Base-by-base conservation (phyloP, 1,284 basidiomycete species). In the Schizopora paradoxa region DNA sequence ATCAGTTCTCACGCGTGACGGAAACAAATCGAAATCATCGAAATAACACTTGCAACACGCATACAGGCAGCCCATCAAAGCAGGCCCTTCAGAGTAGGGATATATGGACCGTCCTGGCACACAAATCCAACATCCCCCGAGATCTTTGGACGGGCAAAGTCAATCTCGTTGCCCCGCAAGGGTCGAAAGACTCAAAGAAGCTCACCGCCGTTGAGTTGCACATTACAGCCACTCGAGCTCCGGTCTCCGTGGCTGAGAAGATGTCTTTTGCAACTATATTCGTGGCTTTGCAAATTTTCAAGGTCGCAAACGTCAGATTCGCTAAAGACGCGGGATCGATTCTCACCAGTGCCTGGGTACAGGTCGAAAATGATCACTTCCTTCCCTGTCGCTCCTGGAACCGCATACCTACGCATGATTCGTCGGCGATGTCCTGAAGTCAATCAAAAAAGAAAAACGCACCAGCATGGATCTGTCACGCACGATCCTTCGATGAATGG, bases 311-410 rank as follows among this genome's bases (percentile, higher is more conserved):
- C 19, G 21, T 44, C 19, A 44, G 34, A 23, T 34, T 8, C 33
- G 16, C 29, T 13, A 5, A 18, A 10, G 8, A 41, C 22, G 14
- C 16, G 11, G 2, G 29, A 7, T 7, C 18, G n/a, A n/a, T 14
- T 16, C 38, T 43, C 31, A 77, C 76, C 67, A 4, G 77, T 79
- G 18, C 65, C 60, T 0, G 72, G 71, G 50, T 79, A 76, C 13
- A 79, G 57, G 56, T 80, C 78, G 34, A 79, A 67, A 36, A 81
- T 79, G 11, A 66, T 66, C 23, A 77, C 74, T 58, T 82, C 78
- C 51, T 72, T 76, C 29, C 77, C 76, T 0, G 76, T 80, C 8
- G 77, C 73, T 28, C 67, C 67, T 1, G 66, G 51, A 0, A 81
- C 76, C 36, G 55, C 60, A 54, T 78, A 76, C 60, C 60, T 61